Evolutionary conservation across 805 yeast species (phyloP), one percentile per base, ranked within the genome.

Genomic region (Cyberlindnera bimundalis): DNA sequence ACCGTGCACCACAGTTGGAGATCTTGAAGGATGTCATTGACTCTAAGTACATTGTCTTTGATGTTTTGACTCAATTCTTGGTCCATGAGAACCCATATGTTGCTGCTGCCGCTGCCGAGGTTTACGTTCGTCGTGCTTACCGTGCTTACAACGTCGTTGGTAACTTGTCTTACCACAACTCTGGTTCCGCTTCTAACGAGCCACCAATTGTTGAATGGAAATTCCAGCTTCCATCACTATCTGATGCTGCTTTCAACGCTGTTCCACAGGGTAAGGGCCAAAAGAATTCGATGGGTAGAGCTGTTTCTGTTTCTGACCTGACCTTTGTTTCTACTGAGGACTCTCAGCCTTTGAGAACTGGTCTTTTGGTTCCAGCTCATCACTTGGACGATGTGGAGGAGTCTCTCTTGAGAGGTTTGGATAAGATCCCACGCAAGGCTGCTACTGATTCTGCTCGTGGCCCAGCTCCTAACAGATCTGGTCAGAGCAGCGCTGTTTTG

Each of bases 91-190:
- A 95, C 58, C 85, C 84, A 35, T 86, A 87, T 74, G 91, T 93
- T 46, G 84, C 91, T 4, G 78, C 91, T 51, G 98, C 99, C 27
- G 98, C 99, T 27, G 88, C 96, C 33, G 97, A 93, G 67, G 96
- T 93, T 44, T 93, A 93, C 65, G 82, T 90, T 45, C 84, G 98
- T 64, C 84, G 99, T 64, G 95, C 98, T 33, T 93, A 90, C 72
- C 81, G 98, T 59, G 98, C 98, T 28, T 93, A 95, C 68, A 82
- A 88, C 29, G 82, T 93, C 47, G 81, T 93, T 47, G 82, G 86
- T 40, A 84, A 81, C 48, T 76, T 95, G 39, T 67, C 70, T 40
- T 86, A 87, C 58, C 77, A 74, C 48, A 71, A 65, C 39, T 72
- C 76, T 24, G 40, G 39, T 41, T 17, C 33, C 17, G 31, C 37